These are phyloP conservation scores for Striga asiatica DNA, from an alignment of 257 asterid genomes.

Conservation along the genomic window DNA sequence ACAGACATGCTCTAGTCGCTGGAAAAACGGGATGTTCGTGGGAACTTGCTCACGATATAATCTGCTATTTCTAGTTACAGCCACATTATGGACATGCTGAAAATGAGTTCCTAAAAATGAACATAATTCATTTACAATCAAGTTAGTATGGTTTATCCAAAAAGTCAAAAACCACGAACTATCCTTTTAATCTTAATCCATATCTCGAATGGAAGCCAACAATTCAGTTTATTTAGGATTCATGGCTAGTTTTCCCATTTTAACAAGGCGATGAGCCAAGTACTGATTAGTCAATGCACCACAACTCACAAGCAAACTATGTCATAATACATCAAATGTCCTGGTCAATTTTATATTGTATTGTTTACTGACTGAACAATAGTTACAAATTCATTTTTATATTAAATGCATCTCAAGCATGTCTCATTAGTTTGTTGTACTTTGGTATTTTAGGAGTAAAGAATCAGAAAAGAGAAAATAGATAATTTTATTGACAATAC, in stretches of 20 bases:
- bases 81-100: not conserved
- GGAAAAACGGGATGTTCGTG: not conserved
- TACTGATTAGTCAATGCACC: not conserved
- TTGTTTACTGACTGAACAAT: not conserved
- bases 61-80: not conserved
- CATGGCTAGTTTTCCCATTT: not conserved
- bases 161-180: too few species aligned
- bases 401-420: not conserved
- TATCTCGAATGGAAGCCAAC: not conserved
- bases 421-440: not conserved
- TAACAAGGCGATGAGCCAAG: not conserved
- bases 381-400: not conserved
- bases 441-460: too few species aligned
- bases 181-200: too few species aligned
- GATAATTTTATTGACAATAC: too few species aligned
- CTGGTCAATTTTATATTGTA: not conserved
- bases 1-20: conserved; percentile 6
- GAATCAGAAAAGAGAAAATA: too few species aligned
- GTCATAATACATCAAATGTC: too few species aligned
- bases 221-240: not conserved
- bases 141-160: not conserved
- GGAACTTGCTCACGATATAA: too few species aligned
- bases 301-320: too few species aligned
- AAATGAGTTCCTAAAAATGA: not conserved
- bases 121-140: not conserved